phyloP scores from a whole-genome alignment of 352 stramenopile genomes.

The Phytophthora fragariae region DNA sequence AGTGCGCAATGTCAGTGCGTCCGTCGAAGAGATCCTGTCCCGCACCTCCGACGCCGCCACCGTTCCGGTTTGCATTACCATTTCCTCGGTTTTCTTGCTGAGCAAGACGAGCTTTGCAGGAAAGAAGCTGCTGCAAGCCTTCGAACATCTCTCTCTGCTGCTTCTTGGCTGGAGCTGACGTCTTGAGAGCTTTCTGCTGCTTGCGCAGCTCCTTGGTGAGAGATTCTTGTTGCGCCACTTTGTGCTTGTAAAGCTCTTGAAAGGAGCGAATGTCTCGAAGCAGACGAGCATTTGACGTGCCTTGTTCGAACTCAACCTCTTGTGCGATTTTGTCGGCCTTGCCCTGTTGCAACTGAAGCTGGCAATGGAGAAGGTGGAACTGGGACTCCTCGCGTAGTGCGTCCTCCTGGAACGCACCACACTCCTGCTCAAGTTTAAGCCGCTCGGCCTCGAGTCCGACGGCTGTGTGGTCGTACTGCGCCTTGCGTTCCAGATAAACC shows the following conservation, averaged over 20 bases:
- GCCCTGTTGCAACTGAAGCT: constrained; percentile 74
- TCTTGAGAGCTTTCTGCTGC: constrained; percentile 91
- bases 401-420: constrained; percentile 88
- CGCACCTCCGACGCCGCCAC: constrained; percentile 21
- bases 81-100: constrained; percentile 37
- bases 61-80: constrained; percentile 17
- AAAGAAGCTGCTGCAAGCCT: constrained; percentile 79
- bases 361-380: constrained; percentile 87
- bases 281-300: constrained; percentile 64
- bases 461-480: constrained; percentile 90
- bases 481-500: constrained; percentile 88
- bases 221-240: constrained; percentile 90
- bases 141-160: constrained; percentile 90
- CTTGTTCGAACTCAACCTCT: constrained; percentile 89
- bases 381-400: constrained; percentile 88
- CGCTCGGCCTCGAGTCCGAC: constrained; percentile 90
- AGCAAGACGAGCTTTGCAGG: constrained; percentile 77
- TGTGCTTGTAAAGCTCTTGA: constrained; percentile 93
- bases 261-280: constrained; percentile 90
- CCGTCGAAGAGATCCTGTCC: constrained; percentile 66
- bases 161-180: constrained; percentile 73
- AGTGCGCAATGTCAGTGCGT: constrained; percentile 75
- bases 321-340: constrained; percentile 87
- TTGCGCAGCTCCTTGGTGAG: constrained; percentile 92
- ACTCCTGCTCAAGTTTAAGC: constrained; percentile 92